phyloP scores from a whole-genome alignment of 768 basidiomycete genomes.

The Lactifluus pinguis region DNA sequence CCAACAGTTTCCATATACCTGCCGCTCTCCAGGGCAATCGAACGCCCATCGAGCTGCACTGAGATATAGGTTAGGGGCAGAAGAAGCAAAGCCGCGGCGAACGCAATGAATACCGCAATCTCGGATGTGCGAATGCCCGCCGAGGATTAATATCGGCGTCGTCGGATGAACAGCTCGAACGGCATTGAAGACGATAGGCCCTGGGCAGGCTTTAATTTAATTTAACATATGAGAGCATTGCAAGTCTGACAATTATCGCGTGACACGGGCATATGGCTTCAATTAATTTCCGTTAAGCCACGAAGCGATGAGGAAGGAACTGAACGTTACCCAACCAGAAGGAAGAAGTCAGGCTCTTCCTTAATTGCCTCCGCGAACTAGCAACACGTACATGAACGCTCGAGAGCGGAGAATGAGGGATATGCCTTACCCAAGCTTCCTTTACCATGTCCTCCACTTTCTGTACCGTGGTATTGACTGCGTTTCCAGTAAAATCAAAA shows the following conservation, averaged over 20 bases:
- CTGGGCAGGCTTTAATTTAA: constrained; percentile 28
- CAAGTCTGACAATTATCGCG: constrained; percentile 49
- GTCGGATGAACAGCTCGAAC: constrained; percentile 61
- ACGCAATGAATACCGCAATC: constrained; percentile 51
- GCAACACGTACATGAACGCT: not conserved
- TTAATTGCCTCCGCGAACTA: constrained; percentile 72
- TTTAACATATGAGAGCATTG: not conserved
- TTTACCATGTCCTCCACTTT: constrained; percentile 65
- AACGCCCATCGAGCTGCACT: constrained; percentile 64
- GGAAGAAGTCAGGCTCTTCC: constrained; percentile 77
- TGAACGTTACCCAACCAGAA: constrained; percentile 52
- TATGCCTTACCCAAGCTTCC: constrained; percentile 56
- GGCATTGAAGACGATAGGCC: constrained; percentile 64
- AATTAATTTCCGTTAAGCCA: not conserved
- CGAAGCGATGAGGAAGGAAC: not conserved
- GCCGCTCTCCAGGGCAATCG: constrained; percentile 75
- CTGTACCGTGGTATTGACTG: constrained; percentile 65
- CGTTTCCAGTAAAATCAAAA: constrained; percentile 68
- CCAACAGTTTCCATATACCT: constrained; percentile 92
- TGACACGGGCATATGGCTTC: constrained; percentile 76
- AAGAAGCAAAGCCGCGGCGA: not conserved
- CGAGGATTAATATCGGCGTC: constrained; percentile 80
- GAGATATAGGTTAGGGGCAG: not conserved
- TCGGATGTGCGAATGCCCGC: constrained; percentile 73
- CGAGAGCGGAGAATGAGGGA: not conserved